Evolutionary conservation across 805 yeast species (phyloP), one percentile per base, ranked within the genome.

Genomic region (Pichia deserticola): DNA sequence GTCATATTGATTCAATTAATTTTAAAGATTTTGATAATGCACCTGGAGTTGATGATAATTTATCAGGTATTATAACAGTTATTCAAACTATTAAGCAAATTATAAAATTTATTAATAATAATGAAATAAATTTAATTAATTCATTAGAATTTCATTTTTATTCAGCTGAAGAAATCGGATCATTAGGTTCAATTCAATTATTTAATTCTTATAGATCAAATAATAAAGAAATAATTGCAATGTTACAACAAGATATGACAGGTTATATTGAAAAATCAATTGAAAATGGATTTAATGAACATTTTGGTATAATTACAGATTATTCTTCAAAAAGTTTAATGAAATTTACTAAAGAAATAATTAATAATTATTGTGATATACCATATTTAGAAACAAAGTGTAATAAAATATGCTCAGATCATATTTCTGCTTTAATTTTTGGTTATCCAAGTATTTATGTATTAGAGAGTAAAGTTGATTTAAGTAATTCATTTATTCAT

Each of bases 1-100:
- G 95, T 29, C 98, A 92, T 68, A 86, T 84, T 61, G 98, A 92
- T 63, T 84, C 95, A 3, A 75, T 83, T 54, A 89, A 88, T 62
- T 70, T 87, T 49, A 56, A 86, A 40, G 73, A 86, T 50, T 54
- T 81, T 20, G 61, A 85, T 55, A 74, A 79, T 28, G 88, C 96
- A 0, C 97, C 97, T 1, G 98, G 98, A 3, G 97, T 96, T 4
- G 98, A 92, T 63, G 98, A 92, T 62, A 86, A 90, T 65, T 95
- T 96, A 3, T 80, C 90, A 4, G 98, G 97, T 9, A 84, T 90
- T 5, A 81, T 84, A 5, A 84, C 95, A 3, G 76, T 79, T 34
- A 65, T 89, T 48, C 95, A 89, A 64, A 81, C 89, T 1, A 75
- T 89, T 58, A 75, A 93, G 55, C 66, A 86, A 13, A 67, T 88